Conservation (phyloP, 2,329 filamentous ascomycete species). For the Penicillium sp. region DNA sequence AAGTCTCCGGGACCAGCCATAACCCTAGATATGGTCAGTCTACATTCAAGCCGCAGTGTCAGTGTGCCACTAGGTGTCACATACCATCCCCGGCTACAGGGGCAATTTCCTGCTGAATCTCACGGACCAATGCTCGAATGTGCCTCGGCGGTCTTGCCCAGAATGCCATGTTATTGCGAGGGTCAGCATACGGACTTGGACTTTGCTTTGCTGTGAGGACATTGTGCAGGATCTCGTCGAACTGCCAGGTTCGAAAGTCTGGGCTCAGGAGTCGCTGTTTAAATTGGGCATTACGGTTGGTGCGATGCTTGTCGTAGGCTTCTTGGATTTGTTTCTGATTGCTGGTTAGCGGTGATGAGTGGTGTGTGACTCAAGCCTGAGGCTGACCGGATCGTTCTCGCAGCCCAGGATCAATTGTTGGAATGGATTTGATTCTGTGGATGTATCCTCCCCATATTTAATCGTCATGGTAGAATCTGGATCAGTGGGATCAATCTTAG, state of each 20-base stretch:
- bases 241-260: conserved; percentile 70
- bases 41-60: neutral
- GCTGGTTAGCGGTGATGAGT: too few relatives aligned
- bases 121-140: conserved; percentile 68
- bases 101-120: conserved; percentile 70
- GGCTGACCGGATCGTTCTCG: conserved; percentile 65
- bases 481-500: too few relatives aligned
- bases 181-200: conserved; percentile 73
- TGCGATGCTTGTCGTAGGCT: conserved; percentile 75
- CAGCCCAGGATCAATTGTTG: conserved; percentile 72
- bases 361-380: conserved; percentile 32
- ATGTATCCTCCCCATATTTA: conserved; percentile 8
- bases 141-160: conserved; percentile 82
- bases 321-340: conserved; percentile 63
- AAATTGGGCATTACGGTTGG: conserved; percentile 75
- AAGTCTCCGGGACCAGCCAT: conserved; percentile 82
- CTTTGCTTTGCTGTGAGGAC: conserved; percentile 64
- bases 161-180: conserved; percentile 80
- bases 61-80: conserved; percentile 30
- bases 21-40: conserved; percentile 58
- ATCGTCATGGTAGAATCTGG: too few relatives aligned
- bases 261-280: conserved; percentile 71
- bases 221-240: conserved; percentile 76
- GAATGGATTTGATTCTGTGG: conserved; percentile 66
- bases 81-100: conserved; percentile 68